Conservation (phyloP, 2,329 filamentous ascomycete genomes). For the Arthrinium puccinioides region DNA sequence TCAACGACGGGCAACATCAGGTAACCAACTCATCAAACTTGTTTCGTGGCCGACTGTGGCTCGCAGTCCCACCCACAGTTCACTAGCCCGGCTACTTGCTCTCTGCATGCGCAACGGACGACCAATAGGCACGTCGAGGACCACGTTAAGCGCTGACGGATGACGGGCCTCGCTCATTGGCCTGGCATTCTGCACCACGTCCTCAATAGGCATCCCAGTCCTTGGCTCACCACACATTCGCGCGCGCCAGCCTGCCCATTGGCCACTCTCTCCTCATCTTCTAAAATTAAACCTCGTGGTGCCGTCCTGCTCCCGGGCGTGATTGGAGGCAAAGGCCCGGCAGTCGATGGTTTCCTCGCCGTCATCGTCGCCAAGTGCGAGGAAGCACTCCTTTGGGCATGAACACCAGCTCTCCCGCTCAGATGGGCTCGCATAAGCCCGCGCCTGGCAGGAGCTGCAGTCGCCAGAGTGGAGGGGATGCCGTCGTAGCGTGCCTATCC, state of each 20-base stretch:
- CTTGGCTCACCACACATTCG: slow-evolving; percentile 7
- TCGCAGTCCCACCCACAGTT: too few relatives aligned
- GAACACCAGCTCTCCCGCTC: slow-evolving; percentile 16
- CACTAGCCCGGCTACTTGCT: too few relatives aligned
- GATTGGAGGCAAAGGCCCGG: slow-evolving; percentile 18
- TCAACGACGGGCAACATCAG: too few relatives aligned
- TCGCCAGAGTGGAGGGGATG: slow-evolving; percentile 14
- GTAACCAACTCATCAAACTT: too few relatives aligned
- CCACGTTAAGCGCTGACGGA: slow-evolving; percentile 23
- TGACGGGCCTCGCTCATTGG: slow-evolving; percentile 17
- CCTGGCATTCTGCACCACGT: slow-evolving; percentile 13
- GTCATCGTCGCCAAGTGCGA: slow-evolving; percentile 13
- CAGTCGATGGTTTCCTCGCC: too few relatives aligned
- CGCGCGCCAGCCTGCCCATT: slow-evolving; percentile 16
- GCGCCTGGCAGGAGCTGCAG: slow-evolving; percentile 18
- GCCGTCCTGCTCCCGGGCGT: slow-evolving; percentile 8
- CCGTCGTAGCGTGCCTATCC: slow-evolving; percentile 13
- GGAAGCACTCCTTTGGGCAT: slow-evolving; percentile 14
- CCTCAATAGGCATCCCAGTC: slow-evolving; percentile 16
- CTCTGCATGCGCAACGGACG: too few relatives aligned
- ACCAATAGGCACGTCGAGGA: too few relatives aligned
- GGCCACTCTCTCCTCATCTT: slow-evolving; percentile 12
- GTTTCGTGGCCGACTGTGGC: too few relatives aligned
- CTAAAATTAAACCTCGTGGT: slow-evolving; percentile 22
- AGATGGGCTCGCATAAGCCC: slow-evolving; percentile 16